Evolutionary conservation across 768 basidiomycete species (phyloP).

Genomic region (Tephrocybe sp.): DNA sequence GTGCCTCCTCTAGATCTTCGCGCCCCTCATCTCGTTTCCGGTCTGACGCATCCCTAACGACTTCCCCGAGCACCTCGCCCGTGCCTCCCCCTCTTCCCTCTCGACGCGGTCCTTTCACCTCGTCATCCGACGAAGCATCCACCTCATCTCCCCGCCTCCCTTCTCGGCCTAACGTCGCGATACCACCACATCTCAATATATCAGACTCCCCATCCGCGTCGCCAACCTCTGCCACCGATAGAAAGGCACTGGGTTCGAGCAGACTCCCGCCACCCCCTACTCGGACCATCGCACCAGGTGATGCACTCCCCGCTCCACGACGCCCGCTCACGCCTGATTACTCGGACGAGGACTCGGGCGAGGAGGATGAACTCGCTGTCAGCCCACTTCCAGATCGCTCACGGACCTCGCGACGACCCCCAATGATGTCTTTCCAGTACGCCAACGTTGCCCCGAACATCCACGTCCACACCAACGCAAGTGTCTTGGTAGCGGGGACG

Average conservation of each 20-base stretch:
- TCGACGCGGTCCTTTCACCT: conserved; percentile 33
- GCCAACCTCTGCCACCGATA: conserved; percentile 29
- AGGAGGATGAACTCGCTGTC: conserved; percentile 55
- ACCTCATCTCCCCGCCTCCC: conserved; percentile 25
- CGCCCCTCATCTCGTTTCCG: conserved; percentile 37
- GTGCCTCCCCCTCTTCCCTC: conserved; percentile 48
- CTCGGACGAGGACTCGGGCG: conserved; percentile 54
- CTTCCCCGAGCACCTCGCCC: conserved; percentile 20
- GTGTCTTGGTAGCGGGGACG: conserved; percentile 56
- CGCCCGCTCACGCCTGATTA: conserved; percentile 40
- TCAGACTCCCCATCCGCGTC: conserved; percentile 12
- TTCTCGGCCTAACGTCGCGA: conserved; percentile 24
- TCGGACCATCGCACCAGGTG: conserved; percentile 67
- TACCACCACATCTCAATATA: conserved; percentile 14
- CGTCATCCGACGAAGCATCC: conserved; percentile 21
- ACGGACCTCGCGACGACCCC: conserved; percentile 60
- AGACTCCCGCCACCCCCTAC: conserved; percentile 73
- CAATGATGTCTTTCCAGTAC: conserved; percentile 38
- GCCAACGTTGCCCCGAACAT: conserved; percentile 48
- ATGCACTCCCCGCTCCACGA: conserved; percentile 67
- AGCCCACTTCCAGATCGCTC: conserved; percentile 70
- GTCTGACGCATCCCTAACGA: conserved; percentile 15
- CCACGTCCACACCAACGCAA: conserved; percentile 57
- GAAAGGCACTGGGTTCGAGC: conserved; percentile 37
- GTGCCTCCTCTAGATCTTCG: conserved; percentile 18